Evolutionary conservation across 345 rosid species (phyloP), one percentile per base, ranked within the genome.

Genomic region (Salix udensis): DNA sequence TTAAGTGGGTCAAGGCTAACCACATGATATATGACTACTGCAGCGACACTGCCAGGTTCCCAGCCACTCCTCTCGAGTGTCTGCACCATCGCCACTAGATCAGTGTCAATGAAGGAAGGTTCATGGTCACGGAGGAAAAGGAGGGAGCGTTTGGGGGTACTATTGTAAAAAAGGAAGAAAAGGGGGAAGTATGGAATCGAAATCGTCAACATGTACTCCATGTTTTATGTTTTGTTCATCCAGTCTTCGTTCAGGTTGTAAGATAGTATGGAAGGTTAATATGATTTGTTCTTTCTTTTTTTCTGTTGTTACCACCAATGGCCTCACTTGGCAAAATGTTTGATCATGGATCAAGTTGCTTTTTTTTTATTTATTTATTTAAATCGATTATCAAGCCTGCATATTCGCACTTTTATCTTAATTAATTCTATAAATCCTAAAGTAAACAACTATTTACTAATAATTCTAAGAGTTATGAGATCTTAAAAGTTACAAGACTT

Each of bases 21-120:
- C 97, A 96, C 83, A 87, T 96, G 94, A 73, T 94, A 58, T 96
- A 96, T 77, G 97, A 96, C 79, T 96, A 92, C 68, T 96, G 99
- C 67, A 72, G 79, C 6, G 99, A 96, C 82, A 60, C 82, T 1
- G 67, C 96, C 0, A 79, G 98, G 88, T 96, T 91, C 79, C 96
- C 98, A 4, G 91, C 69, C 65, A 83, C 85, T 65, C 99, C 99
- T 34, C 84, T 78, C 2, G 99, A 96, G 88, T 96, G 99, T 73
- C 86, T 76, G 79, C 99, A 94, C 84, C 99, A 96, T 78, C 99
- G 81, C 61, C 99, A 95, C 81, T 81, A 70, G 71, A 24, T 24
- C 26, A 24, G 9, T 23, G 13, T 10, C 2, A 3, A 1, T 0
- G 9, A 55, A 1, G 62, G 9, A 55, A 1, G 62, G 14, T 9